Conservation (phyloP, 768 basidiomycete species). For the Porphyrellus cyaneotinctus region DNA sequence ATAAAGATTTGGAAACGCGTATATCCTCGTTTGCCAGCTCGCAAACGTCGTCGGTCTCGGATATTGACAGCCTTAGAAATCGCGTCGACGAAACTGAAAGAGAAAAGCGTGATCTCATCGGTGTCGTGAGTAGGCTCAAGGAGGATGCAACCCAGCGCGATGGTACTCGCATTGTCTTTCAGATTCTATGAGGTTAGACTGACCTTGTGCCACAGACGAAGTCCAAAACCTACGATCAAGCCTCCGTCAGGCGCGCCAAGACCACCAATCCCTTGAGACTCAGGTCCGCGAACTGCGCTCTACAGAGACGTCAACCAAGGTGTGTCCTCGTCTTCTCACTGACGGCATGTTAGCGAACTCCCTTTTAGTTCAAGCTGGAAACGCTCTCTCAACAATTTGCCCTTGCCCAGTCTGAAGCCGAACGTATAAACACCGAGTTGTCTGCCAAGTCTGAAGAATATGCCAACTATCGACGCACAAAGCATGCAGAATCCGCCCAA, state of each 20-base stretch:
- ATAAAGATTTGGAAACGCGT: constrained; percentile 49
- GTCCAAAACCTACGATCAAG: constrained; percentile 61
- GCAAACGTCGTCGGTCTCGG: constrained; percentile 58
- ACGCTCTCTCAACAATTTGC: constrained; percentile 78
- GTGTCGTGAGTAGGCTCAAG: constrained; percentile 77
- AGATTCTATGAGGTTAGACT: not conserved
- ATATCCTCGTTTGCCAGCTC: constrained; percentile 54
- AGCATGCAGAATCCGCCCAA: constrained; percentile 71
- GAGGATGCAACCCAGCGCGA: constrained; percentile 71
- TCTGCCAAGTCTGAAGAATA: constrained; percentile 75
- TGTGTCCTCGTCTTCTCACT: constrained; percentile 24
- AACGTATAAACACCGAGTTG: constrained; percentile 68
- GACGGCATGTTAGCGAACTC: not conserved
- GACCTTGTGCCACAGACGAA: constrained; percentile 49
- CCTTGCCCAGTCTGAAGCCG: constrained; percentile 70
- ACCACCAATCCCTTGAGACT: constrained; percentile 61
- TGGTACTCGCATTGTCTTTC: constrained; percentile 43
- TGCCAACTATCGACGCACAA: constrained; percentile 74
- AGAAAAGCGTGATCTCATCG: constrained; percentile 87
- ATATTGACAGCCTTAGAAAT: constrained; percentile 53
- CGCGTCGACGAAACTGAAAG: constrained; percentile 74
- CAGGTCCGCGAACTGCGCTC: constrained; percentile 72
- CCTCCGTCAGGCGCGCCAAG: constrained; percentile 72
- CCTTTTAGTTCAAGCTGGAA: constrained; percentile 75
- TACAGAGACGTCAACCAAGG: constrained; percentile 72